Percentiles rank a stretch among this genome's conserved stretches.
Evolutionary conservation across 1,284 basidiomycete species (phyloP).

Genomic region (Puccinia novopanici): DNA sequence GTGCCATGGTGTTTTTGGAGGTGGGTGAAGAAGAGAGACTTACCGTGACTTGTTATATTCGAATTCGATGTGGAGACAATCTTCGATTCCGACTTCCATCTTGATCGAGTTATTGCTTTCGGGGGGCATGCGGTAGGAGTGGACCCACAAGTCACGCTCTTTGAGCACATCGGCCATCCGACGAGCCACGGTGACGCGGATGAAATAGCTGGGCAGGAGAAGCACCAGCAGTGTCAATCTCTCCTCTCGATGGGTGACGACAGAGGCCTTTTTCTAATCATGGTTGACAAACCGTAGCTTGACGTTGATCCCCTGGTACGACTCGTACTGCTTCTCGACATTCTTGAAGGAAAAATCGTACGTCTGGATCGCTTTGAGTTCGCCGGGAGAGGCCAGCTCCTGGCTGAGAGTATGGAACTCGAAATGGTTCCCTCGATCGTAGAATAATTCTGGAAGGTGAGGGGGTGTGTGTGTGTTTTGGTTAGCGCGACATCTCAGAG

Average conservation of each 20-base stretch:
- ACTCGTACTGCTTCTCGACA: conserved; percentile 98
- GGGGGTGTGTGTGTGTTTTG: conserved; percentile 16
- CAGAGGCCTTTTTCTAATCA: neutral
- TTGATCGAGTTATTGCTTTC: conserved; percentile 97
- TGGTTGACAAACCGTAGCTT: conserved; percentile 67
- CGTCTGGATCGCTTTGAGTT: conserved; percentile 90
- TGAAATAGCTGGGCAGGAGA: conserved; percentile 69
- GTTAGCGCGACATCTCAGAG: no score
- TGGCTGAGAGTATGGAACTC: conserved; percentile 94
- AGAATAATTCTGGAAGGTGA: conserved; percentile 76
- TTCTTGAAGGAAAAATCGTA: conserved; percentile 98
- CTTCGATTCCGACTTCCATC: conserved; percentile 99
- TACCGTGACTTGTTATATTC: conserved; percentile 97
- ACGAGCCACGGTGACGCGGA: conserved; percentile 86
- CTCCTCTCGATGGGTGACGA: neutral
- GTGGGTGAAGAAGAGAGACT: neutral
- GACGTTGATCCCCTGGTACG: conserved; percentile 96
- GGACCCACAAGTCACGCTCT: conserved; percentile 94
- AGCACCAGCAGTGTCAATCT: neutral
- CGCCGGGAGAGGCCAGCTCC: conserved; percentile 88
- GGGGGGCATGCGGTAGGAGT: conserved; percentile 96
- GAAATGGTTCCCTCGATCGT: conserved; percentile 94
- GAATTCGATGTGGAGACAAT: conserved; percentile 97
- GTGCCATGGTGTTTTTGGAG: neutral
- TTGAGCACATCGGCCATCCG: conserved; percentile 89